Base-by-base conservation (phyloP, 768 basidiomycete genomes). In the Boletus barrowsii region DNA sequence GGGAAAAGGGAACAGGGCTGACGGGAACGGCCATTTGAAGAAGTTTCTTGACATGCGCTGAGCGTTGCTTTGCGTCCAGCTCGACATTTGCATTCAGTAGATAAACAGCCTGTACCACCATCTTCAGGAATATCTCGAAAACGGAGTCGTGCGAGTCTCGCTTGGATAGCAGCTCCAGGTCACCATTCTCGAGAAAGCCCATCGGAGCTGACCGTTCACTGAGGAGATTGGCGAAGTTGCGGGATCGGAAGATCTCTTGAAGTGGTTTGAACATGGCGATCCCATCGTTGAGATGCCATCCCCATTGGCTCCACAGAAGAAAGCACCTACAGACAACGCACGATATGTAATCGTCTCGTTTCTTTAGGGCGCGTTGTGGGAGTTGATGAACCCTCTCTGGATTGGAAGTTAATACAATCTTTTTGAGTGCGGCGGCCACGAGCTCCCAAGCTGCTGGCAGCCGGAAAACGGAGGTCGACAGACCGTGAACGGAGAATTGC, bases 61-160 rank as follows among this genome's bases (percentile, higher is more conserved):
- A 70, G 14, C 77, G 63, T 48, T 71, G 70, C 54, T 63, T 70
- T 50, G 68, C 65, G 59, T 69, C 67, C 22, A 51, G 44, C 20
- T 66, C 64, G 54, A 73, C 71, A 13, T 75, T 69, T 2, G 75
- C 76, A 42, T 61, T 60, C 39, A 60, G n/a, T 40, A 50, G 48
- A 37, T 60, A 32, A n/a, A 68, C 67, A 0, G 87, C 85, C 42
- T 82, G 81, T n/a, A 86, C 81, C 33, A 94, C 76, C 51, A 97
- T 76, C 67, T 93, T 92, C 42, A 96, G 75, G 64, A 93, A 90
- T 7, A 90, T 66, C n/a, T 82, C 78, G 63, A 88, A 94, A 2
- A 88, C 82, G 2, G 87, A 83, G 61, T 96, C 94, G 17, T 69
- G 68, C 17, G 71, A 68, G 26, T 83, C 77, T 47, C 76, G 74